Evolutionary conservation across 257 asterid genomes (phyloP).

Genomic region (Lycium ferocissimum): DNA sequence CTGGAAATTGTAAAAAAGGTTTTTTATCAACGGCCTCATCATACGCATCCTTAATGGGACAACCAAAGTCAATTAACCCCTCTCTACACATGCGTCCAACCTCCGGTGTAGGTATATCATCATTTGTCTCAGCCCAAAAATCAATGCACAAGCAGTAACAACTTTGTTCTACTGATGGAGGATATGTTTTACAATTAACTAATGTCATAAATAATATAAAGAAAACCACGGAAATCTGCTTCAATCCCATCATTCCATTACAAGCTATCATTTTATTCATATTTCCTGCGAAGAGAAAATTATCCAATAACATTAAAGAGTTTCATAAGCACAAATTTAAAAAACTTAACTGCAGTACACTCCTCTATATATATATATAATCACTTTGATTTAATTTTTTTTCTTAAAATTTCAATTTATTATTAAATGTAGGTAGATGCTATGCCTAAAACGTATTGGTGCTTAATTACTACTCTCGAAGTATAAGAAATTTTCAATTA

Average conservation of each 20-base stretch:
- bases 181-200: not conserved
- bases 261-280: too few relatives aligned
- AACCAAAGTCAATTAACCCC: not conserved
- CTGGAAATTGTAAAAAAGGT: not conserved
- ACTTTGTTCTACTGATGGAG: not conserved
- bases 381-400: too few relatives aligned
- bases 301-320: not conserved
- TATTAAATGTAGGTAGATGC: too few relatives aligned
- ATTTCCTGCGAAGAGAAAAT: too few relatives aligned
- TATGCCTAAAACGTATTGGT: too few relatives aligned
- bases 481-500: too few relatives aligned
- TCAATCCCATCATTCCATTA: not conserved
- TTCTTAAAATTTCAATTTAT: too few relatives aligned
- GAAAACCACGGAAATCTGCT: not conserved
- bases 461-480: too few relatives aligned
- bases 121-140: not conserved
- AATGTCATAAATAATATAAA: not conserved
- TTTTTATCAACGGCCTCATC: not conserved
- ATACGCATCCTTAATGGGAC: not conserved
- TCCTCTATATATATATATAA: too few relatives aligned
- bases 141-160: not conserved
- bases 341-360: too few relatives aligned
- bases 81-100: not conserved
- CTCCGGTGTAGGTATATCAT: not conserved
- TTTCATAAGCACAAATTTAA: not conserved